phyloP scores from a whole-genome alignment of 108 stramenopile species.

The Fistulifera pelliculosa region DNA sequence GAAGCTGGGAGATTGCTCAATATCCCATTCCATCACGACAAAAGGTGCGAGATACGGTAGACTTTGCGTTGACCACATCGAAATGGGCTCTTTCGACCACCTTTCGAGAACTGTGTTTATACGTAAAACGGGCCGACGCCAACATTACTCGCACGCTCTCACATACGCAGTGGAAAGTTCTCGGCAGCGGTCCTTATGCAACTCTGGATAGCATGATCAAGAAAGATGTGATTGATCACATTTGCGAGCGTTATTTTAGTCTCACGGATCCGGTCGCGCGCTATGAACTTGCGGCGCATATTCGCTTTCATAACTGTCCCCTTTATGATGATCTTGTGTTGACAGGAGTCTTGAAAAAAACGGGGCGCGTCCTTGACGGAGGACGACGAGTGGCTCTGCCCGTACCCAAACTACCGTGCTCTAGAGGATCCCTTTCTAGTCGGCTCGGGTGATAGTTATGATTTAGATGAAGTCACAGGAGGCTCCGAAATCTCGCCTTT shows the following conservation, averaged over 20 bases:
- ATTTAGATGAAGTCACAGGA: background rate
- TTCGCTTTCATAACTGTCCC: constrained; percentile 37
- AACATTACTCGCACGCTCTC: constrained; percentile 43
- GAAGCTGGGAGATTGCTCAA: constrained; percentile 36
- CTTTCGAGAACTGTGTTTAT: constrained; percentile 34
- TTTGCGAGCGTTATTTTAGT: constrained; percentile 57
- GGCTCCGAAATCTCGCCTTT: constrained; percentile 17
- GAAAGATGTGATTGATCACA: constrained; percentile 46
- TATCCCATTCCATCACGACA: constrained; percentile 48
- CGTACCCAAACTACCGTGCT: constrained; percentile 32
- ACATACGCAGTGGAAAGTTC: constrained; percentile 57
- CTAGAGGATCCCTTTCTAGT: constrained; percentile 25
- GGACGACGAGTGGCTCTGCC: constrained; percentile 49
- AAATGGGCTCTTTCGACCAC: constrained; percentile 32
- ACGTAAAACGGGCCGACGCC: constrained; percentile 48
- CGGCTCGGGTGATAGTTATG: constrained; percentile 4
- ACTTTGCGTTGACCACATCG: constrained; percentile 36
- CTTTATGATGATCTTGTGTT: constrained; percentile 49
- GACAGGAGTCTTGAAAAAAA: constrained; percentile 34
- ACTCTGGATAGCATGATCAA: constrained; percentile 37
- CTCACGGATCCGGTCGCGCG: constrained; percentile 27
- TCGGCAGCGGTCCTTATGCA: constrained; percentile 53
- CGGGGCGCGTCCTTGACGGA: constrained; percentile 33
- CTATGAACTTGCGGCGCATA: constrained; percentile 53
- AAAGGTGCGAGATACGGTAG: constrained; percentile 40